These are phyloP conservation scores for Aeschynomene evenia DNA, from an alignment of 306 rosid species.

Conservation along the genomic window DNA sequence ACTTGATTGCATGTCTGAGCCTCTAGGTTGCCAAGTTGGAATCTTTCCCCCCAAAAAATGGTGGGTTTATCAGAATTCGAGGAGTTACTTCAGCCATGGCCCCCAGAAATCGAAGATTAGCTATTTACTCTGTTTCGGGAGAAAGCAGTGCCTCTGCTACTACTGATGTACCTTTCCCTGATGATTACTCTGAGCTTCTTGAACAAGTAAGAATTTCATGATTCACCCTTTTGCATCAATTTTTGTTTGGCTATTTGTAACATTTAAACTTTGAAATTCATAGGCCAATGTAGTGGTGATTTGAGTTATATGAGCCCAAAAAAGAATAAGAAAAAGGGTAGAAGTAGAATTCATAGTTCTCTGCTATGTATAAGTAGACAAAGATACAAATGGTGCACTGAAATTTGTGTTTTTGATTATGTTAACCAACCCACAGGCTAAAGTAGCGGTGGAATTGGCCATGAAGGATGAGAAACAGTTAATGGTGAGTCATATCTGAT, in stretches of 20 bases:
- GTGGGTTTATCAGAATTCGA: constrained; percentile 27
- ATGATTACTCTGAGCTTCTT: constrained; percentile 78
- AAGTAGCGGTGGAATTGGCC: constrained; percentile 73
- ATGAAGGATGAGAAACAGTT: constrained; percentile 67
- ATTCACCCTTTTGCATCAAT: not conserved
- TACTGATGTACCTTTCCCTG: constrained; percentile 62
- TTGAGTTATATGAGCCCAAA: constrained; percentile 14
- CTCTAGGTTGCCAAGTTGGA: constrained; percentile 40
- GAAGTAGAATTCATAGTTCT: not conserved
- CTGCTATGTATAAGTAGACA: not conserved
- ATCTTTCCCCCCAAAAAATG: constrained; percentile 24
- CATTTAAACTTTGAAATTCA: not conserved
- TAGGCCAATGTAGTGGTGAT: not conserved
- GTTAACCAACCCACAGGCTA: constrained; percentile 60
- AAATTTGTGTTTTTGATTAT: constrained; percentile 18
- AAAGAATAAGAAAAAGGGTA: not conserved
- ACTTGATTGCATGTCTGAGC: constrained; percentile 6
- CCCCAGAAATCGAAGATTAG: constrained; percentile 22
- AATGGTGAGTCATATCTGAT: constrained; percentile 62
- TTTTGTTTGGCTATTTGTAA: not conserved
- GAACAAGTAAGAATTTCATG: constrained; percentile 53
- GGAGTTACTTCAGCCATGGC: constrained; percentile 24
- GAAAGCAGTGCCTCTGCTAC: constrained; percentile 47
- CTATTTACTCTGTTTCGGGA: constrained; percentile 43
- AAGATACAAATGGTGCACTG: constrained; percentile 16